These are phyloP conservation scores for Fusarium fracticaudum DNA, from an alignment of 2,329 filamentous ascomycete genomes.

Conservation along the genomic window DNA sequence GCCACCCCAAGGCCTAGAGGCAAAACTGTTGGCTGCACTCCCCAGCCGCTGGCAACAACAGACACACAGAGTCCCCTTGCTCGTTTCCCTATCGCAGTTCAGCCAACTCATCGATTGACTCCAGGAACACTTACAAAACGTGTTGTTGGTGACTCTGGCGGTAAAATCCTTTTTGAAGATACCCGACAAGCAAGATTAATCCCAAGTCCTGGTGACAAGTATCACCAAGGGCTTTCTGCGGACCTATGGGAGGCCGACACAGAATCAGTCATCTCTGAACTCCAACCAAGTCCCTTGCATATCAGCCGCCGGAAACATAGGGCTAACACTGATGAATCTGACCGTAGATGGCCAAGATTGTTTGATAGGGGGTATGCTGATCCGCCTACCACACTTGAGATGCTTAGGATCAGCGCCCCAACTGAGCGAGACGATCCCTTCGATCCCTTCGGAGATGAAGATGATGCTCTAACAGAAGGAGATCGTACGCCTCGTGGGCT, in stretches of 20 bases:
- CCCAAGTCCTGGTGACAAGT: constrained; percentile 17
- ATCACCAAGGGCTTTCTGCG: constrained; percentile 33
- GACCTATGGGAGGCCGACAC: constrained; percentile 34
- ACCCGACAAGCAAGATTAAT: constrained; percentile 27
- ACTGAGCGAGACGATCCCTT: not conserved
- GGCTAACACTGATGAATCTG: not conserved
- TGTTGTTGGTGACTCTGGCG: constrained; percentile 40
- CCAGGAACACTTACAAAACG: constrained; percentile 36
- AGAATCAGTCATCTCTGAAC: constrained; percentile 25
- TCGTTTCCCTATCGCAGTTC: constrained; percentile 43
- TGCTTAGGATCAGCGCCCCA: not conserved
- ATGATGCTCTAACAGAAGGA: not conserved
- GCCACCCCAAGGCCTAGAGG: not conserved
- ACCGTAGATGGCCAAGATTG: constrained; percentile 24
- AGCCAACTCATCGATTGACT: constrained; percentile 38
- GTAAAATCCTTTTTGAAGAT: constrained; percentile 33
- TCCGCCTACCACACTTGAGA: constrained; percentile 1
- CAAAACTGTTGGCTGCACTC: constrained; percentile 16
- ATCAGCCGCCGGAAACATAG: constrained; percentile 23
- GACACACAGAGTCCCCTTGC: constrained; percentile 37
- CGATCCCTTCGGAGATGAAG: not conserved
- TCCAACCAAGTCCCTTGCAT: constrained; percentile 41
- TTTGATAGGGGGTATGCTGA: constrained; percentile 12
- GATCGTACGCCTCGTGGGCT: constrained; percentile 3
- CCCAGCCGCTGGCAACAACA: constrained; percentile 14